Conservation (phyloP, 495 filamentous ascomycete genomes). For the Podospora comata region DNA sequence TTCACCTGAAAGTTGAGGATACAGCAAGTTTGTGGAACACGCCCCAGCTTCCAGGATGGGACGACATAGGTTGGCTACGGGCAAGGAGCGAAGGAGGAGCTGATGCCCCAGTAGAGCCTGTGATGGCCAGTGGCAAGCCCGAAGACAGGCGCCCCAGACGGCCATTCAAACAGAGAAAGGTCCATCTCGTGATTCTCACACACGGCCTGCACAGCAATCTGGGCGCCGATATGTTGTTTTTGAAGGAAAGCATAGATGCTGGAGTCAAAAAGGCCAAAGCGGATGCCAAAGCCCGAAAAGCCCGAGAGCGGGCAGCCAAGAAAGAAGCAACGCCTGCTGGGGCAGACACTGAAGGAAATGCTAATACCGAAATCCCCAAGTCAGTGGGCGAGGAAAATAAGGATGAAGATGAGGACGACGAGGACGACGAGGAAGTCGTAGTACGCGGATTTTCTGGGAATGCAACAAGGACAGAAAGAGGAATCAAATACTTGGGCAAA, state of each 20-base stretch:
- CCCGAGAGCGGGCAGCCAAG: slow-evolving; percentile 38
- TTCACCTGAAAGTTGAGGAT: slow-evolving; percentile 77
- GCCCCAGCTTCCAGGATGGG: slow-evolving; percentile 69
- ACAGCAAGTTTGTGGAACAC: slow-evolving; percentile 87
- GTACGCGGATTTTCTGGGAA: slow-evolving; percentile 91
- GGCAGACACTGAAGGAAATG: slow-evolving; percentile 35
- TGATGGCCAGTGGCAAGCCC: slow-evolving; percentile 2
- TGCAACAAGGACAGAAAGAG: slow-evolving; percentile 82
- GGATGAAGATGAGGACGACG: slow-evolving; percentile 43
- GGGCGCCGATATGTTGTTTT: slow-evolving; percentile 93
- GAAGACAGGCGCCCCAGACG: slow-evolving; percentile 21
- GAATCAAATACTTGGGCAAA: slow-evolving; percentile 96
- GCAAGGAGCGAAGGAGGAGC: slow-evolving; percentile 29
- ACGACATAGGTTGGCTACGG: slow-evolving; percentile 39
- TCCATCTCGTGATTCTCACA: slow-evolving; percentile 89
- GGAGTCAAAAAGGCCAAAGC: slow-evolving; percentile 66
- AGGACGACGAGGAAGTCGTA: slow-evolving; percentile 83
- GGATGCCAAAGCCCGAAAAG: slow-evolving; percentile 55
- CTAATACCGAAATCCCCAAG: neutral
- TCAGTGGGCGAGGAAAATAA: slow-evolving; percentile 15
- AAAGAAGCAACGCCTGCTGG: slow-evolving; percentile 48
- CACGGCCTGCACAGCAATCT: slow-evolving; percentile 96
- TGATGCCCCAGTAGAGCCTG: slow-evolving; percentile 23
- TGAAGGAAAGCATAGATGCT: slow-evolving; percentile 95
- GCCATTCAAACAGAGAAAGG: slow-evolving; percentile 56